phyloP scores from a whole-genome alignment of 2,329 filamentous ascomycete species.

The Ophiostoma angusticollis region DNA sequence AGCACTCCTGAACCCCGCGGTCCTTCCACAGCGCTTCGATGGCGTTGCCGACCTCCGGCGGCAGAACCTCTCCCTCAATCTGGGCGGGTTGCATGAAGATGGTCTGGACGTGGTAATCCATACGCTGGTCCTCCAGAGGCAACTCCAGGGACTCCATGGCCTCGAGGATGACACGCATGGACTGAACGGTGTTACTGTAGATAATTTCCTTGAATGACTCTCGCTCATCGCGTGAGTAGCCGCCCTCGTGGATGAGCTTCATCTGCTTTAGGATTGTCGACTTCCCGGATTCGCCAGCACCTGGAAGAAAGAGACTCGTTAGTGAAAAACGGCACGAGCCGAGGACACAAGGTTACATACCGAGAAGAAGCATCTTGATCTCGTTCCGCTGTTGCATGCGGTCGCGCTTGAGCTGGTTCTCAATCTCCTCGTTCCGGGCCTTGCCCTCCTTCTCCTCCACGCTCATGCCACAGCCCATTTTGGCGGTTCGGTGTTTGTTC shows the following conservation, averaged over 20 bases:
- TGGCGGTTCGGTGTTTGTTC: constrained; percentile 32
- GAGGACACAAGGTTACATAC: constrained; percentile 40
- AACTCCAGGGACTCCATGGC: constrained; percentile 60
- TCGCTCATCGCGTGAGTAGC: constrained; percentile 82
- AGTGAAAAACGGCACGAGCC: constrained; percentile 5
- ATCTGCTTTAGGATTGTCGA: constrained; percentile 93
- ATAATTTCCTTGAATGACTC: constrained; percentile 61
- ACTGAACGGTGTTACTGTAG: constrained; percentile 58
- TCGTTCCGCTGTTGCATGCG: constrained; percentile 98
- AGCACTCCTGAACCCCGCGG: constrained; percentile 83
- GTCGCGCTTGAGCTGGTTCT: constrained; percentile 97
- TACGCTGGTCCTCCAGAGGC: constrained; percentile 78
- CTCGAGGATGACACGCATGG: constrained; percentile 56
- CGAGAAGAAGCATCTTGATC: constrained; percentile 98
- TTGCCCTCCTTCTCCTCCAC: constrained; percentile 99
- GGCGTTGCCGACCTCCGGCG: constrained; percentile 85
- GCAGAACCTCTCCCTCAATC: constrained; percentile 87
- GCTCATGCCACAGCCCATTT: constrained; percentile 99
- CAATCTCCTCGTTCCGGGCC: constrained; percentile 98
- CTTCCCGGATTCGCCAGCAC: constrained; percentile 96
- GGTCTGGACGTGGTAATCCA: constrained; percentile 95
- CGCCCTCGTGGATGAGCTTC: constrained; percentile 98
- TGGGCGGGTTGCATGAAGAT: constrained; percentile 98
- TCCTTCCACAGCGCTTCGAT: constrained; percentile 92
- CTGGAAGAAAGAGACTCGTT: constrained; percentile 34